Percentiles rank a stretch among this genome's conserved stretches.
Conservation (phyloP, 2,329 filamentous ascomycete genomes). For the Colletotrichum viniferum region DNA sequence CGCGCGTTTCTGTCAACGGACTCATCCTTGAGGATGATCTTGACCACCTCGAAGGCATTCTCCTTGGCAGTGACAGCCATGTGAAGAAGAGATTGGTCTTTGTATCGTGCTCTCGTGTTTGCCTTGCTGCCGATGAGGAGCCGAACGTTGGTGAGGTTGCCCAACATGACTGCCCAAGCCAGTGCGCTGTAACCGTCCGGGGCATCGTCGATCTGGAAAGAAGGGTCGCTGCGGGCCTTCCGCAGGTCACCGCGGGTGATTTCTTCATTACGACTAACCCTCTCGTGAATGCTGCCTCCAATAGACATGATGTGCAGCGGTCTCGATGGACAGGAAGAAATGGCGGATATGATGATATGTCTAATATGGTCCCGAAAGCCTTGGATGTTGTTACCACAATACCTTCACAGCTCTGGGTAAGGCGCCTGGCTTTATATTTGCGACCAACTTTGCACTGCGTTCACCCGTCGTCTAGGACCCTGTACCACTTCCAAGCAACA, state of each 20-base stretch:
- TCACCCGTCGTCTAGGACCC: too few relatives aligned
- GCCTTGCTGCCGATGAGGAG: neutral
- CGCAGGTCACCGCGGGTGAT: neutral
- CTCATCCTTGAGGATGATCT: neutral
- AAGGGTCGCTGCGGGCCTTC: neutral
- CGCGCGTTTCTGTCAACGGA: neutral
- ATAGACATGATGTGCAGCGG: neutral
- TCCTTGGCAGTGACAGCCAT: neutral
- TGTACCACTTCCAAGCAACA: too few relatives aligned
- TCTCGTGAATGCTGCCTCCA: neutral
- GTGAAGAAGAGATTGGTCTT: neutral
- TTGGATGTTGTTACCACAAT: neutral
- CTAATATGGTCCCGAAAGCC: neutral
- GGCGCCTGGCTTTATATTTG: neutral
- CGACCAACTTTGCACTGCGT: too few relatives aligned
- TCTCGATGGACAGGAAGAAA: too few relatives aligned
- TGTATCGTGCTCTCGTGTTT: neutral
- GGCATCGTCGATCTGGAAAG: neutral
- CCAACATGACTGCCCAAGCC: neutral
- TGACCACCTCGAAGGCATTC: neutral
- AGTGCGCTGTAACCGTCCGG: neutral
- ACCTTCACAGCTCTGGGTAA: neutral
- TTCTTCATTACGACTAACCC: neutral
- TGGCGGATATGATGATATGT: neutral
- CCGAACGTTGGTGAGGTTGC: neutral